phyloP scores from a whole-genome alignment of 768 basidiomycete species.

The Kwoniella sp. region DNA sequence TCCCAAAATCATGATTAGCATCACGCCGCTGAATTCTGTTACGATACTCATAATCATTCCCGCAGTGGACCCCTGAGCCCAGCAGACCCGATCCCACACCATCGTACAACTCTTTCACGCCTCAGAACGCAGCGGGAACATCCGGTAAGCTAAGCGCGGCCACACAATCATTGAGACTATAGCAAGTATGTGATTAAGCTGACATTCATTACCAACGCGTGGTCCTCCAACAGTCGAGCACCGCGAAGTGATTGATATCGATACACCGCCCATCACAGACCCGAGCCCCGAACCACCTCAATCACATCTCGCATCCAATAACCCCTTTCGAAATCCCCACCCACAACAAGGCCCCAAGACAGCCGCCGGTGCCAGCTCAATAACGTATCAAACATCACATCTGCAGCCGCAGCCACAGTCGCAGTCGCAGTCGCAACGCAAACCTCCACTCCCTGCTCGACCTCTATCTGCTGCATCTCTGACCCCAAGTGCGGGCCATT shows the following conservation, averaged over 20 bases:
- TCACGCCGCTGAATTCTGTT: too few relatives aligned
- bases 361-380: background rate
- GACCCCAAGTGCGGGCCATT: background rate
- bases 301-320: slow-evolving; percentile 17
- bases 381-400: background rate
- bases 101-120: slow-evolving; percentile 14
- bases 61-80: slow-evolving; percentile 22
- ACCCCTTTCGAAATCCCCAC: slow-evolving; percentile 26
- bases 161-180: background rate
- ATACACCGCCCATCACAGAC: slow-evolving; percentile 12
- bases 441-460: slow-evolving; percentile 2
- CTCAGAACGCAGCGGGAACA: slow-evolving; percentile 15
- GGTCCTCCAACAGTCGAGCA: slow-evolving; percentile 35
- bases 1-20: too few relatives aligned
- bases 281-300: slow-evolving; percentile 10
- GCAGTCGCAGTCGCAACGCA: background rate
- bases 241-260: slow-evolving; percentile 26
- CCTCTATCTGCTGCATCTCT: background rate
- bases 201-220: background rate
- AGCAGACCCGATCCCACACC: slow-evolving; percentile 2
- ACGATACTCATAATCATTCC: too few relatives aligned
- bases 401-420: background rate
- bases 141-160: slow-evolving; percentile 15
- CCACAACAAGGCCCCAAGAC: background rate
- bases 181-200: background rate